Evolutionary conservation across 2,329 filamentous ascomycete species (phyloP), one percentile per base, ranked within the genome.

Genomic region (Diaporthe sp.): DNA sequence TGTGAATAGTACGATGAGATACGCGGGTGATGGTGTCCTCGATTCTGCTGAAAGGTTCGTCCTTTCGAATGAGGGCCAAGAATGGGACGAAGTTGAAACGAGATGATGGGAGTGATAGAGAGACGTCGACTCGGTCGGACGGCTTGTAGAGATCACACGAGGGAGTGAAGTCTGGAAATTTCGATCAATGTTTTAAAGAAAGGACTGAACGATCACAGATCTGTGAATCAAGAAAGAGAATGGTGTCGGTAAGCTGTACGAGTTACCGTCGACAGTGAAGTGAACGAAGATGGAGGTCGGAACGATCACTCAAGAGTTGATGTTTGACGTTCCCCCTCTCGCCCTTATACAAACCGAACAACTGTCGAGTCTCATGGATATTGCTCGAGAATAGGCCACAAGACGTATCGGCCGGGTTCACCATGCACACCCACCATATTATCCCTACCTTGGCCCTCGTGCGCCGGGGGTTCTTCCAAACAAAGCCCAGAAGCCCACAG

Each of bases 171-270:
- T 28, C 3, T 35, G 17, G 10, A 22, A 45, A 50, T 17, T 42
- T 38, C 33, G 28, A 42, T 58, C 40, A 64, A 38, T 55, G 40
- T 33, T 12, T 40, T 42, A n/a, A 55, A 67, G 50, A 57, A 68
- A 68, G n/a, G 70, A 72, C 55, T 72, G 70, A 72, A 72, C 42
- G 70, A 72, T 72, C 70, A 72, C 70, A 72, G 58, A 67, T 67
- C 70, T 72, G 33, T 60, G 45, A n/a, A 58, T 61, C 72, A 71
- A 74, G 64, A 35, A 54, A 66, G 45, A 52, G 71, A 73, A 54
- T 12, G 60, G 60, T 33, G 60, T 30, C 60, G 60, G 25, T 57
- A 25, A 57, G 35, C 71, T 45, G 38, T 40, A 30, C 50, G 61
- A 57, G 52, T 28, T 54, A 47, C 64, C 47, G 47, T 52, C 47